These are phyloP conservation scores for Panaeolus cyanescens DNA, from an alignment of 768 basidiomycete genomes.

Conservation along the genomic window DNA sequence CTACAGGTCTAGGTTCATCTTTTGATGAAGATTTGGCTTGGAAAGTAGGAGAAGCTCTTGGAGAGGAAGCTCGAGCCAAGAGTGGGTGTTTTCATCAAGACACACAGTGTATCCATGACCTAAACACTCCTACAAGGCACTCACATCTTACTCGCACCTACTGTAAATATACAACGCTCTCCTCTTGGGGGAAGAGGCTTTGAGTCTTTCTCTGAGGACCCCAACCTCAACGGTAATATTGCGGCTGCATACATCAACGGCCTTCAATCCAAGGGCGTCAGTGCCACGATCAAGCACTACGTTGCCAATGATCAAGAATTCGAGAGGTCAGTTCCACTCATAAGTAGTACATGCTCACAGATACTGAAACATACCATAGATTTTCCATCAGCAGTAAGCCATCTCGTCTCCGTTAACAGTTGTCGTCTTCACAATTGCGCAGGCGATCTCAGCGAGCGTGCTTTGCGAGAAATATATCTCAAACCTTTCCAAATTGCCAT, in stretches of 20 bases:
- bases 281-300: slow-evolving; percentile 67
- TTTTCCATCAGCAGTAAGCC: slow-evolving; percentile 48
- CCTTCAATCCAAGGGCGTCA: slow-evolving; percentile 57
- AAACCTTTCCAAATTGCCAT: slow-evolving; percentile 64
- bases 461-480: slow-evolving; percentile 66
- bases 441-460: slow-evolving; percentile 57
- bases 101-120: background rate
- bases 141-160: slow-evolving; percentile 60
- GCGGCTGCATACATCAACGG: slow-evolving; percentile 67
- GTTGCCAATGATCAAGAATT: slow-evolving; percentile 66
- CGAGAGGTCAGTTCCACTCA: slow-evolving; percentile 35
- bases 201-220: slow-evolving; percentile 68
- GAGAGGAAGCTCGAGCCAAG: slow-evolving; percentile 54
- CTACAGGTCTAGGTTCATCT: slow-evolving; percentile 56
- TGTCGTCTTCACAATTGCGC: background rate
- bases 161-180: slow-evolving; percentile 66
- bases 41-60: slow-evolving; percentile 51
- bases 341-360: background rate
- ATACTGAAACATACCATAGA: slow-evolving; percentile 16
- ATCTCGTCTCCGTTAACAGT: background rate
- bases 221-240: slow-evolving; percentile 53
- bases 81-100: slow-evolving; percentile 20
- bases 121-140: slow-evolving; percentile 26
- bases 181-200: slow-evolving; percentile 59
- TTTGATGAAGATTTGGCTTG: slow-evolving; percentile 53